Percentiles rank a stretch among this genome's conserved stretches.
phyloP scores from a whole-genome alignment of 345 rosid genomes.

The Eucalyptus viminalis region DNA sequence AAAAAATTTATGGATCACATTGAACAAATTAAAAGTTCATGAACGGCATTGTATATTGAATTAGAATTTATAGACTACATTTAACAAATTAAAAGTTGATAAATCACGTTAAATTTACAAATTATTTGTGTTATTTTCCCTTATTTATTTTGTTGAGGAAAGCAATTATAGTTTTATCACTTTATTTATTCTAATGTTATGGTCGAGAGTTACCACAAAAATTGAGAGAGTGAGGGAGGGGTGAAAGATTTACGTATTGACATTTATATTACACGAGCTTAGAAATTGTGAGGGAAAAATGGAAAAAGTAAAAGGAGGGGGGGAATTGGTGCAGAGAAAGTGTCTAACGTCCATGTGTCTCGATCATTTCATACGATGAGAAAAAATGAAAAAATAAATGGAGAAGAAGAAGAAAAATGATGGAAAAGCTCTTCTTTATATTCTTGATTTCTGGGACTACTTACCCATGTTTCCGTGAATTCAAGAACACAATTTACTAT shows the following conservation, averaged over 20 bases:
- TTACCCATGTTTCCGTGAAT: not conserved
- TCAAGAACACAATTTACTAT: no score
- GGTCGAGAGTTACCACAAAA: not conserved
- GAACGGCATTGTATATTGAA: fast-evolving
- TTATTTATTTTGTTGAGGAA: not conserved
- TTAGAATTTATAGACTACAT: no score
- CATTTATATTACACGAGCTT: not conserved
- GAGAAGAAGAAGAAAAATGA: not conserved
- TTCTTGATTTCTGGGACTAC: not conserved
- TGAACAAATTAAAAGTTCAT: no score
- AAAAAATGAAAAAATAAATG: no score
- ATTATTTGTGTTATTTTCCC: no score
- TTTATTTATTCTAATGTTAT: not conserved
- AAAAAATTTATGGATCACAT: fast-evolving
- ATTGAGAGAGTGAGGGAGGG: not conserved
- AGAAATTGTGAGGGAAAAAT: not conserved
- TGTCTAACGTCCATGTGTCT: not conserved
- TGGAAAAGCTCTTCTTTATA: not conserved
- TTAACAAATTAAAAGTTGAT: no score
- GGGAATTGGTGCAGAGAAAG: not conserved
- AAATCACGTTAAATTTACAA: no score
- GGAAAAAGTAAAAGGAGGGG: not conserved
- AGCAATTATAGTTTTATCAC: not conserved
- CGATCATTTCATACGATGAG: not conserved
- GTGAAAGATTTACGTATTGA: not conserved